Evolutionary conservation across 768 basidiomycete genomes (phyloP).

Genomic region (Trametes punicea): DNA sequence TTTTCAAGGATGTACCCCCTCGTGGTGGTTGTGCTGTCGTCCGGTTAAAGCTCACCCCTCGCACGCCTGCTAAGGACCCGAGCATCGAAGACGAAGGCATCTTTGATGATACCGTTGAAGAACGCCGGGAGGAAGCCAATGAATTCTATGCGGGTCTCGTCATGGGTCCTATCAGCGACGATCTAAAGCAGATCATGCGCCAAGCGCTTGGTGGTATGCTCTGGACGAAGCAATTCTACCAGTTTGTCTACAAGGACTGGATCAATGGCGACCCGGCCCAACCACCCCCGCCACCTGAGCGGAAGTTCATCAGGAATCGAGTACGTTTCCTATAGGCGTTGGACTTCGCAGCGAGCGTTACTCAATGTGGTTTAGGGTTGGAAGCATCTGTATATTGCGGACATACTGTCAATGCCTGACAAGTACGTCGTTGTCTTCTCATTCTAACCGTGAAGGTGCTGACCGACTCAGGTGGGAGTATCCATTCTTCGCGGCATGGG

Average conservation of each 20-base stretch:
- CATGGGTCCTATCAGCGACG: constrained; percentile 83
- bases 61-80: constrained; percentile 68
- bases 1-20: constrained; percentile 81
- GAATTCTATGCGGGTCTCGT: constrained; percentile 89
- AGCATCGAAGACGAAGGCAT: constrained; percentile 81
- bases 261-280: constrained; percentile 93
- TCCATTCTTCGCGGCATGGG: constrained; percentile 98
- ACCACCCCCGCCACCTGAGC: constrained; percentile 87
- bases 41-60: constrained; percentile 86
- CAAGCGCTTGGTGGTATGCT: constrained; percentile 97
- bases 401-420: constrained; percentile 98
- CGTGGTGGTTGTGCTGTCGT: constrained; percentile 94
- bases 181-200: constrained; percentile 93
- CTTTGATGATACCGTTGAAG: constrained; percentile 89
- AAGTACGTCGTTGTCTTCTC: constrained; percentile 53
- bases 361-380: constrained; percentile 59
- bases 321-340: constrained; percentile 37
- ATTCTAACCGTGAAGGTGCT: not conserved
- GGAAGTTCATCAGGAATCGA: constrained; percentile 81
- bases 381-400: constrained; percentile 93
- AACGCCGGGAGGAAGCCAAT: constrained; percentile 88
- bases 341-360: not conserved
- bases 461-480: constrained; percentile 80
- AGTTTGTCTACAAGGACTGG: constrained; percentile 97
- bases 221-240: constrained; percentile 98